Conservation (phyloP, 805 yeast species). For the Metschnikowia lachancei region DNA sequence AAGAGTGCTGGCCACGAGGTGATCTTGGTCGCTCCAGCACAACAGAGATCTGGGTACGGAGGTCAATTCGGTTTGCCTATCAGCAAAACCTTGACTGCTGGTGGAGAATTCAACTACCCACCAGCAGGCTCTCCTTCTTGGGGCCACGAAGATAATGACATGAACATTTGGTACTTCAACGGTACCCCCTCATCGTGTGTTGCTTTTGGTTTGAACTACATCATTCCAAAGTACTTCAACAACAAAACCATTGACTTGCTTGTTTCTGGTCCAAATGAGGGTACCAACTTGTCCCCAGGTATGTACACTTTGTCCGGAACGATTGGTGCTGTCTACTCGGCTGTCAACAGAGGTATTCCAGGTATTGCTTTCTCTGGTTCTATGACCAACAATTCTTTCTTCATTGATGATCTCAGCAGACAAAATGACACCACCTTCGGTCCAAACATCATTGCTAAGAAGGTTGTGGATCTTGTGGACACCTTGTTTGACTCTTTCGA, state of each 20-base stretch:
- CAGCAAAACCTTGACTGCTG: slow-evolving; percentile 36
- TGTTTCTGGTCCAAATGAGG: slow-evolving; percentile 32
- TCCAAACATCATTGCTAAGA: slow-evolving; percentile 26
- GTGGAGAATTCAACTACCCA: slow-evolving; percentile 49
- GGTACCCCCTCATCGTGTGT: slow-evolving; percentile 30
- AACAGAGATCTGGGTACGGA: slow-evolving; percentile 22
- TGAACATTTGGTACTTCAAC: slow-evolving; percentile 30
- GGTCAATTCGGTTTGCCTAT: slow-evolving; percentile 50
- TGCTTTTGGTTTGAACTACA: slow-evolving; percentile 28
- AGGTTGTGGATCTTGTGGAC: slow-evolving; percentile 26
- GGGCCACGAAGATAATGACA: slow-evolving; percentile 48
- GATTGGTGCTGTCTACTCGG: slow-evolving; percentile 26
- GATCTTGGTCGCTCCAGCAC: slow-evolving; percentile 22
- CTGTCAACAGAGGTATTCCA: slow-evolving; percentile 27
- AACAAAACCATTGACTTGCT: slow-evolving; percentile 26
- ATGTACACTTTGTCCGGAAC: slow-evolving; percentile 29
- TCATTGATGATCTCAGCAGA: slow-evolving; percentile 22
- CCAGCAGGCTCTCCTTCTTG: slow-evolving; percentile 51
- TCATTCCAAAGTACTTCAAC: slow-evolving; percentile 22
- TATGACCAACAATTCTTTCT: slow-evolving; percentile 27
- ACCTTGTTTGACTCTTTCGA: slow-evolving; percentile 18
- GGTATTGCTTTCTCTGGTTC: slow-evolving; percentile 29
- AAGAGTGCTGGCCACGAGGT: slow-evolving; percentile 22
- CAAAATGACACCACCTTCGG: slow-evolving; percentile 21
- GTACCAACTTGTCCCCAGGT: slow-evolving; percentile 29